Base-by-base conservation (phyloP, 257 asterid species). In the Solanum commersonii region DNA sequence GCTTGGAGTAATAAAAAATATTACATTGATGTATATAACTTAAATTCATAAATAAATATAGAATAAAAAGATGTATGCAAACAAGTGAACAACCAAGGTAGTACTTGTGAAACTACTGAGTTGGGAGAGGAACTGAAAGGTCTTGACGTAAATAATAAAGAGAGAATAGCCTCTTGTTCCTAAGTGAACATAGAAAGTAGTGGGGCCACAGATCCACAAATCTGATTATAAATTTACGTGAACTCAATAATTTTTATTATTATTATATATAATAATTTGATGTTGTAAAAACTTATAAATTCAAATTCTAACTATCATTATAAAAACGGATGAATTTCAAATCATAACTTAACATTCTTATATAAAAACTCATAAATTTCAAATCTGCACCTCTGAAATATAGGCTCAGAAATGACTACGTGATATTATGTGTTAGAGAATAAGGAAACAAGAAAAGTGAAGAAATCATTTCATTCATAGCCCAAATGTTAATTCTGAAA, bases 101-200 rank as follows among this genome's bases (percentile, higher is more conserved):
- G 3, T 1, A 49, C 7, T 49, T 52, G n/a, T 16, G 23, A 1
- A 52, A 18, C 1, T 52, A 18, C 2, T 6, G 4, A 16, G 0
- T 18, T 0, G 1, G 10, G 0, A 6, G 4, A 16, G 65, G 4
- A 52, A 1, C 25, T 20, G 25, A 56, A 18, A 6, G 4, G 23
- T 18, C n/a, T 56, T 56, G 4, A 56, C 5, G 0, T 1, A 56
- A 0, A 16, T 52, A 18, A 18, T 56, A 56, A 16, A 18, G 0
- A 14, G 2, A 46, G 59, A 0, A 5, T 14, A 46, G 5, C 0
- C 0, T 46, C 20, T 46, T 46, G 59, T 14, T 46, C 0, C 20
- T 46, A 1, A 63, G 0, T 9, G 3, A 23, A 60, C 3, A 10
- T 0, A 63, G 0, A 0, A 63, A 63, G 0, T 40, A 40, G 0